Percentiles rank a stretch among this genome's conserved stretches.
phyloP scores from a whole-genome alignment of 1,284 basidiomycete species.

The Amylostereum chailletii region DNA sequence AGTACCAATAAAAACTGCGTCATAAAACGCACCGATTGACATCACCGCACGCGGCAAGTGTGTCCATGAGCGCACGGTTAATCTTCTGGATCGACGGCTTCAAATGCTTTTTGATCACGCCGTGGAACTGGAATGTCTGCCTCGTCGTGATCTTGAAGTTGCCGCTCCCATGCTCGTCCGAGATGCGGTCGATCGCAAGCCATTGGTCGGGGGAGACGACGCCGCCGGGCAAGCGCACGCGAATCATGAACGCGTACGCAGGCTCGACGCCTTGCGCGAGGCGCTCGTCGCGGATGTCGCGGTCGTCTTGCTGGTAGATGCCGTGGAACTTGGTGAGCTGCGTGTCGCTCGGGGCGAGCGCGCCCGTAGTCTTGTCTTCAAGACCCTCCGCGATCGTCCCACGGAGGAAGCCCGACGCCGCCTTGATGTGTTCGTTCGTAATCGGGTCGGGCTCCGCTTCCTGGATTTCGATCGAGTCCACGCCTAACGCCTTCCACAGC shows the following conservation, averaged over 20 bases:
- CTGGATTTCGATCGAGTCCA: conserved; percentile 82
- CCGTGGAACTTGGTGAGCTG: conserved; percentile 99
- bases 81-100: conserved; percentile 97
- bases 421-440: conserved; percentile 99
- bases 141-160: conserved; percentile 98
- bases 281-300: conserved; percentile 96
- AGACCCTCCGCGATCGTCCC: conserved; percentile 95
- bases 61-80: conserved; percentile 88
- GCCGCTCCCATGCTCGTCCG: conserved; percentile 90
- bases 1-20: neutral
- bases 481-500: conserved; percentile 92
- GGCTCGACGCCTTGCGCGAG: conserved; percentile 91
- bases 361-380: conserved; percentile 80
- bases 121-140: conserved; percentile 99
- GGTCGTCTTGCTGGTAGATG: conserved; percentile 95
- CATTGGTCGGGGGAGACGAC: conserved; percentile 91
- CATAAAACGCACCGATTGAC: conserved; percentile 70
- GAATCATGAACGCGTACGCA: conserved; percentile 98
- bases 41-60: conserved; percentile 96
- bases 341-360: conserved; percentile 82
- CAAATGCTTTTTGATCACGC: conserved; percentile 93
- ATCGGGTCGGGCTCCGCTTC: conserved; percentile 96
- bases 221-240: conserved; percentile 91
- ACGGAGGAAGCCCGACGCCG: conserved; percentile 88
- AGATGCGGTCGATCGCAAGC: conserved; percentile 92